Conservation (phyloP, 2,329 filamentous ascomycete species). For the Fusarium paranaense region DNA sequence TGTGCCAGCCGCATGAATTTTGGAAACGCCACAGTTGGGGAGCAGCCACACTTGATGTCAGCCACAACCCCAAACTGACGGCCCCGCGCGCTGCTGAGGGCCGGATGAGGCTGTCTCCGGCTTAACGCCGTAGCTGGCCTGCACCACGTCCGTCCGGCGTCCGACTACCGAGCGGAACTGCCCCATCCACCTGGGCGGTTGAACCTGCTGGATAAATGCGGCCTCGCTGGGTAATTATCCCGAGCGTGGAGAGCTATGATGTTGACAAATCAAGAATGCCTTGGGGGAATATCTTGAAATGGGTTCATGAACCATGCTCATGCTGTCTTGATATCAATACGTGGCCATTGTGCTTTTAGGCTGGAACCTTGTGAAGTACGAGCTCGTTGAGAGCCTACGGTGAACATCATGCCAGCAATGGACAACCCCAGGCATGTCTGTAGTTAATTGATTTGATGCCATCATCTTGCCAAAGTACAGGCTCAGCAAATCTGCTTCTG, state of each 20-base stretch:
- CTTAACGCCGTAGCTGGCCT: constrained; percentile 22
- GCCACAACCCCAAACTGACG: constrained; percentile 6
- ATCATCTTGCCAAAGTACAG: constrained; percentile 17
- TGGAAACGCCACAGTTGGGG: neutral
- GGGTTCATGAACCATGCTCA: neutral
- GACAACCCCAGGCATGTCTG: neutral
- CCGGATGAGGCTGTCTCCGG: constrained; percentile 11
- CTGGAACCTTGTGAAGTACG: neutral
- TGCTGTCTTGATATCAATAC: neutral
- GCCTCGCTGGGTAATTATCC: constrained; percentile 25
- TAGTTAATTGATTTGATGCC: constrained; percentile 18
- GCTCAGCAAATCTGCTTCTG: constrained; percentile 12
- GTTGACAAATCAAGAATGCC: constrained; percentile 8
- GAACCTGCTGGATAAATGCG: constrained; percentile 25
- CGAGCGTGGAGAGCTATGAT: constrained; percentile 10
- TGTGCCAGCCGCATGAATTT: neutral
- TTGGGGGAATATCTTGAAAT: neutral
- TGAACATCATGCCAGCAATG: neutral
- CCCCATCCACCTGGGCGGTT: constrained; percentile 4
- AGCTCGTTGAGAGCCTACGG: neutral
- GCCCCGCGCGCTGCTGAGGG: neutral
- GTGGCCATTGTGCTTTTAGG: neutral
- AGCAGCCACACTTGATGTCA: neutral
- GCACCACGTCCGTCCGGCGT: constrained; percentile 5
- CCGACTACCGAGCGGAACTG: constrained; percentile 20